A percentile compares a stretch with the other conserved stretches of the same genome.
Conservation (phyloP, 768 basidiomycete species). For the Mrakia hoshinonis region DNA sequence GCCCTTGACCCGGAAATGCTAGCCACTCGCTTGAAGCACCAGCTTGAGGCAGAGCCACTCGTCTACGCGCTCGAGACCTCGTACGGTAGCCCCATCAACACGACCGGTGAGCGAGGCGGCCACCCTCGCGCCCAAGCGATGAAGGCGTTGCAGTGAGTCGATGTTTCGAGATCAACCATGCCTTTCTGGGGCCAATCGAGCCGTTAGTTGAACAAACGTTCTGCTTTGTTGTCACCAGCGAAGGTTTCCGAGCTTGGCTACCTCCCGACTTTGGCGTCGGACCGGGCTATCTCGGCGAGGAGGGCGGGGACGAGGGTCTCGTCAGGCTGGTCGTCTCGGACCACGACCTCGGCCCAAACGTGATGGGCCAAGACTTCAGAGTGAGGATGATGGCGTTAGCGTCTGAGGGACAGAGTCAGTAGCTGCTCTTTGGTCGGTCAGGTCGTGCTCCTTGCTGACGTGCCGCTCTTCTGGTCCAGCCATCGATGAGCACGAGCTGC, state of each 20-base stretch:
- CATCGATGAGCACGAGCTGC: no score
- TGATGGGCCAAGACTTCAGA: constrained; percentile 5
- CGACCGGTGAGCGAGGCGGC: not conserved
- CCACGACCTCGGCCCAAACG: constrained; percentile 9
- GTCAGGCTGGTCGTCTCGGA: not conserved
- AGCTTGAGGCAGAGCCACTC: not conserved
- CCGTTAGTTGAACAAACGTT: not conserved
- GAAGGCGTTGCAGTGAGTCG: not conserved
- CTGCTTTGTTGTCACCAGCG: not conserved
- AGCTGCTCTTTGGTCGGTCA: no score
- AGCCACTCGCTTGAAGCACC: constrained; percentile 19
- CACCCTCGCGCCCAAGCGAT: not conserved
- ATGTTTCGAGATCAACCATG: no score
- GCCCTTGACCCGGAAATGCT: constrained; percentile 33
- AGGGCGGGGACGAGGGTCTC: not conserved
- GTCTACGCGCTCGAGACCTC: not conserved
- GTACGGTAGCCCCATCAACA: not conserved
- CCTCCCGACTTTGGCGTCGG: constrained; percentile 14
- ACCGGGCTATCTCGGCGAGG: not conserved
- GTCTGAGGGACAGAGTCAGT: not conserved
- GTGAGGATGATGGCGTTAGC: constrained; percentile 8
- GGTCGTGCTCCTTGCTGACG: no score
- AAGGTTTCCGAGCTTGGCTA: not conserved
- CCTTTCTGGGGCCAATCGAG: not conserved
- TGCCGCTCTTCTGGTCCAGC: no score